Evolutionary conservation across 2,329 filamentous ascomycete genomes (phyloP).

Genomic region (Fusarium ramigenum): DNA sequence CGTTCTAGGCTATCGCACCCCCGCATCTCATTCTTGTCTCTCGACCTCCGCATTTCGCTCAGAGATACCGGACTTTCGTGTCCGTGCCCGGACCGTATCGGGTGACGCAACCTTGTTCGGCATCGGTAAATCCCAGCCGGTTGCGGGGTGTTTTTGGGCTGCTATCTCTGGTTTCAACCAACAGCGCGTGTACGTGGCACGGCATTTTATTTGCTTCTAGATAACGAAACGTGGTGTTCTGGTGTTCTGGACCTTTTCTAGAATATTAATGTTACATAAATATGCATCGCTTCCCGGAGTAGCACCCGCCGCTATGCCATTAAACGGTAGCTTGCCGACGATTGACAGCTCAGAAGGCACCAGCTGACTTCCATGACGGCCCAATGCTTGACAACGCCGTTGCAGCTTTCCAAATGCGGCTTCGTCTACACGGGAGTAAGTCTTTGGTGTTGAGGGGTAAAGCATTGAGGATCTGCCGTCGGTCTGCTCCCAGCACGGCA

Average conservation of each 20-base stretch:
- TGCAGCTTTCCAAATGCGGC: neutral
- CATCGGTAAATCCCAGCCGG: slow-evolving; percentile 19
- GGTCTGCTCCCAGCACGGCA: neutral
- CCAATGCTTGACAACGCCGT: neutral
- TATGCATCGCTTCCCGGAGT: neutral
- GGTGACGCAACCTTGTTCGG: slow-evolving; percentile 28
- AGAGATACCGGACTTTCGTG: slow-evolving; percentile 22
- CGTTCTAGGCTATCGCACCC: slow-evolving; percentile 27
- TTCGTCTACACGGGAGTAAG: accelerated
- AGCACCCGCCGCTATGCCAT: neutral
- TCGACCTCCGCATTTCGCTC: slow-evolving; percentile 20
- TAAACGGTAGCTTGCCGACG: neutral
- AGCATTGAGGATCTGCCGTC: neutral
- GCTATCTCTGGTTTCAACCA: slow-evolving; percentile 5
- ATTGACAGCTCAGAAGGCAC: neutral
- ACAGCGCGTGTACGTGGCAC: neutral
- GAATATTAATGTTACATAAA: neutral
- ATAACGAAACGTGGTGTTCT: neutral
- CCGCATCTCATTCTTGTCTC: no score
- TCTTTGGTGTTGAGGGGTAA: neutral
- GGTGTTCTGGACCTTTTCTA: neutral
- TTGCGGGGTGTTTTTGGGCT: slow-evolving; percentile 4
- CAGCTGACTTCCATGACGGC: neutral
- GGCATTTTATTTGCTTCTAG: neutral
- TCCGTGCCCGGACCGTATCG: slow-evolving; percentile 25